A percentile compares a stretch with the other conserved stretches of the same genome.
These are phyloP conservation scores for Besnoitia besnoiti DNA, from an alignment of 169 alveolate genomes.

Conservation along the genomic window DNA sequence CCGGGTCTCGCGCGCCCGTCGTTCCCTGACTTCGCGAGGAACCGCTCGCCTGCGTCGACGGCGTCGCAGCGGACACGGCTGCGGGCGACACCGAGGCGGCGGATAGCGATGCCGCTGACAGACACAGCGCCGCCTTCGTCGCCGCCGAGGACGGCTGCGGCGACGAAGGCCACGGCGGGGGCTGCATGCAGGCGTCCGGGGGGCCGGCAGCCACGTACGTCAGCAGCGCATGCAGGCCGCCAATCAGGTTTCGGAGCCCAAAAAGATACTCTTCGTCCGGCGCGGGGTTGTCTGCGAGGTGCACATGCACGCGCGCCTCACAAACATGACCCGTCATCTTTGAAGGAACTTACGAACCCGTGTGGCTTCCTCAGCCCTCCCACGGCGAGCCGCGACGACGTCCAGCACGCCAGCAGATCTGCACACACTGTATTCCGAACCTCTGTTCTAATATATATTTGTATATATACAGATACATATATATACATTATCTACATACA, in stretches of 20 bases:
- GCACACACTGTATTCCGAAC: too few species aligned
- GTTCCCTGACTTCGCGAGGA: neutral
- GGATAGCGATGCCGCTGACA: constrained; percentile 7
- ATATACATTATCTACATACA: neutral
- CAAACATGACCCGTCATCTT: too few species aligned
- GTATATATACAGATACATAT: too few species aligned
- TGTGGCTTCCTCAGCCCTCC: too few species aligned
- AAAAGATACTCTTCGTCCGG: constrained; percentile 77
- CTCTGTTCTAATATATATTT: too few species aligned
- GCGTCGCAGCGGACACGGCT: too few species aligned
- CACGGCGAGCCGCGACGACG: too few species aligned
- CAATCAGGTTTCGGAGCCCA: constrained; percentile 73
- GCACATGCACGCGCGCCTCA: too few species aligned
- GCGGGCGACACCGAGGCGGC: neutral
- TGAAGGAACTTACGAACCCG: too few species aligned
- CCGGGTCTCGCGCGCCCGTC: neutral
- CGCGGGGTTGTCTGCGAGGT: constrained; percentile 74
- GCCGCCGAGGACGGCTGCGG: neutral
- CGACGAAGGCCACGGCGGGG: neutral
- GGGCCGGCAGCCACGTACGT: constrained; percentile 16
- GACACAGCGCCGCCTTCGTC: neutral
- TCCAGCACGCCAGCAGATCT: too few species aligned
- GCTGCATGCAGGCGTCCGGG: neutral
- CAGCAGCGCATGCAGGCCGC: constrained; percentile 68
- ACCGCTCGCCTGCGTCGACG: neutral